A percentile compares a stretch with the other conserved stretches of the same genome.
These are phyloP conservation scores for Pascua sp. DNA, from an alignment of 1,284 basidiomycete genomes.

Conservation along the genomic window DNA sequence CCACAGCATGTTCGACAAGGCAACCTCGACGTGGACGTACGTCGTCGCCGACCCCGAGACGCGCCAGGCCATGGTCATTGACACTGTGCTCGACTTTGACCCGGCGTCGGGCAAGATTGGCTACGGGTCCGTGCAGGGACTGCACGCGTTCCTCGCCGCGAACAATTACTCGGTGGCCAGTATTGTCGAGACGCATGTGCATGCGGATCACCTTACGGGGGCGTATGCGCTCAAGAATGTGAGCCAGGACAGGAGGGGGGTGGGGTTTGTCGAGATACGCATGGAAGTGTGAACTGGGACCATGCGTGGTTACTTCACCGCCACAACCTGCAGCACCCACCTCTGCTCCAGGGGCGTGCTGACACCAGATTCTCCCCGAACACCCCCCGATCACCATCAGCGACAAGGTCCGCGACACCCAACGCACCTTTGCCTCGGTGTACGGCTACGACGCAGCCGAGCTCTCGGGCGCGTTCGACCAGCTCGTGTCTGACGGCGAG, in stretches of 20 bases:
- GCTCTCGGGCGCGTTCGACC: conserved; percentile 26
- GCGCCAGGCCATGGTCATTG: conserved; percentile 25
- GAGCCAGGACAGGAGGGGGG: too few relatives aligned
- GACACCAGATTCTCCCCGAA: conserved; percentile 7
- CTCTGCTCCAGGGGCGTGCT: too few relatives aligned
- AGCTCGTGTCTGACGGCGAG: conserved; percentile 27
- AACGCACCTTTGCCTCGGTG: conserved; percentile 3
- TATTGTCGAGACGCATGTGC: conserved; percentile 32
- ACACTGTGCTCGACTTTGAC: conserved; percentile 38
- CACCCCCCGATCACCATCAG: conserved; percentile 21
- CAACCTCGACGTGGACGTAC: conserved; percentile 5
- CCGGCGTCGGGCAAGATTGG: conserved; percentile 17
- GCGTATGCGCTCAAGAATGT: conserved; percentile 16
- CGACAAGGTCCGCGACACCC: conserved; percentile 19
- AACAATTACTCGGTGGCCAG: conserved; percentile 14
- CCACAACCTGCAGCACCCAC: too few relatives aligned
- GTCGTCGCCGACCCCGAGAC: conserved; percentile 22
- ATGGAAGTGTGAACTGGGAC: too few relatives aligned
- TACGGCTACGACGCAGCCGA: conserved; percentile 21
- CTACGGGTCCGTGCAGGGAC: conserved; percentile 20
- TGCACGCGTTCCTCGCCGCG: conserved; percentile 22
- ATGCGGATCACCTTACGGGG: conserved; percentile 30
- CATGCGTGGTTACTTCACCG: too few relatives aligned
- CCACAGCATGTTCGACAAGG: too few relatives aligned
- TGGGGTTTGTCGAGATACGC: too few relatives aligned